phyloP scores from a whole-genome alignment of 805 yeast species.

The Yarrowia divulgata region DNA sequence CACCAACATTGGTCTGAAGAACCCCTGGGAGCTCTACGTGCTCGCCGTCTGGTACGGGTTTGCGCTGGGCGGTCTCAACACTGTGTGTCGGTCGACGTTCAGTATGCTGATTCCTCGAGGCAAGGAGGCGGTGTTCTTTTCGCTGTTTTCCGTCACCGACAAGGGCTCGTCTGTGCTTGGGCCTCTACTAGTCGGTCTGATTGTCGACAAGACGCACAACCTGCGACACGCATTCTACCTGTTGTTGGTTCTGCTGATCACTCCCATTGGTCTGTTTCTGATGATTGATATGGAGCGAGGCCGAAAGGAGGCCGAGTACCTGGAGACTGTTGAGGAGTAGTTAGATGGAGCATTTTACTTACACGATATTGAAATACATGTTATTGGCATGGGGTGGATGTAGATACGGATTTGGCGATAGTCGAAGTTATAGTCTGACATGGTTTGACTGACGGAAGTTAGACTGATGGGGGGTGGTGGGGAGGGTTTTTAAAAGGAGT shows the following conservation, averaged over 20 bases:
- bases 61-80: conserved; percentile 74
- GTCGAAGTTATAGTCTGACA: no score
- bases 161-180: conserved; percentile 81
- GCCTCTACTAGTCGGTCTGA: conserved; percentile 72
- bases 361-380: conserved; percentile 1
- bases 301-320: conserved; percentile 34
- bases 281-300: conserved; percentile 69
- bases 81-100: conserved; percentile 72
- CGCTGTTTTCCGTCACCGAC: conserved; percentile 78
- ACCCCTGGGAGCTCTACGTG: conserved; percentile 70
- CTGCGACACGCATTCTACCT: conserved; percentile 76
- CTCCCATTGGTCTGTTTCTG: conserved; percentile 65
- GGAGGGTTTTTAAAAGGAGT: no score
- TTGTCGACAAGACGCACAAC: conserved; percentile 75
- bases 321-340: conserved; percentile 22
- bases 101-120: conserved; percentile 76
- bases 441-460: no score
- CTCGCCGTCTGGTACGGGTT: conserved; percentile 79
- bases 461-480: no score
- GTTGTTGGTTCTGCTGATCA: conserved; percentile 59
- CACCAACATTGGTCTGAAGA: conserved; percentile 62
- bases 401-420: no score
- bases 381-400: not conserved
- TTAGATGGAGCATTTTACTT: not conserved
- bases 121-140: conserved; percentile 76